A percentile compares a stretch with the other conserved stretches of the same genome.
These are phyloP conservation scores for Fraxinus dipetala DNA, from an alignment of 305 asterid species.

Conservation along the genomic window DNA sequence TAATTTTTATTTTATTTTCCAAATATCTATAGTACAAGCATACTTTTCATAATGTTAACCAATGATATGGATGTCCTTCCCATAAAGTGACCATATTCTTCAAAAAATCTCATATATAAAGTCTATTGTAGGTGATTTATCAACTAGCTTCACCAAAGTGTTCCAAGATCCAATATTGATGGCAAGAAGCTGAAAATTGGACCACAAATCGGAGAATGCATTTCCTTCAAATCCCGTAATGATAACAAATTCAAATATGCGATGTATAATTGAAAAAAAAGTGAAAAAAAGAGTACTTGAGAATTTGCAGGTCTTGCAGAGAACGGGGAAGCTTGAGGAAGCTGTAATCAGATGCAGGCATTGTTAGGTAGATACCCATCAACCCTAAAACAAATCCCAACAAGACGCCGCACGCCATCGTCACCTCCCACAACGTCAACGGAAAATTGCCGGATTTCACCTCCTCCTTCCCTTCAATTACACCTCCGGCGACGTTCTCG, in stretches of 20 bases:
- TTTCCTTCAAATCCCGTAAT: neutral
- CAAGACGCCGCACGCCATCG: conserved; percentile 65
- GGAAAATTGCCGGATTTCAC: conserved; percentile 43
- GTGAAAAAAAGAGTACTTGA: conserved; percentile 41
- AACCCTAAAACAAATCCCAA: conserved; percentile 63
- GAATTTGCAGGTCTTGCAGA: conserved; percentile 80
- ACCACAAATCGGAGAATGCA: neutral
- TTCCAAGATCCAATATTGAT: conserved; percentile 3
- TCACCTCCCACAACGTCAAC: conserved; percentile 60
- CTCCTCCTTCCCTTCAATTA: conserved; percentile 16
- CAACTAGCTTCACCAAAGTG: neutral
- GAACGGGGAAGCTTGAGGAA: conserved; percentile 89
- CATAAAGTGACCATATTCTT: neutral
- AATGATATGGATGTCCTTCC: neutral
- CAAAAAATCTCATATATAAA: neutral
- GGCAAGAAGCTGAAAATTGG: neutral
- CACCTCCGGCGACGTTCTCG: conserved; percentile 22
- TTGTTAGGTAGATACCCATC: conserved; percentile 61
- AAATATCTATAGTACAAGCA: neutral
- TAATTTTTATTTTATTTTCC: neutral
- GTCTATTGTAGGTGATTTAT: neutral
- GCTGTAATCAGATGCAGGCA: conserved; percentile 92
- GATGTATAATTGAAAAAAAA: neutral
- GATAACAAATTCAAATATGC: neutral
- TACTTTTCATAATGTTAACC: neutral